These are phyloP conservation scores for Saccharomycopsis sp. DNA, from an alignment of 805 yeast species.

Conservation along the genomic window DNA sequence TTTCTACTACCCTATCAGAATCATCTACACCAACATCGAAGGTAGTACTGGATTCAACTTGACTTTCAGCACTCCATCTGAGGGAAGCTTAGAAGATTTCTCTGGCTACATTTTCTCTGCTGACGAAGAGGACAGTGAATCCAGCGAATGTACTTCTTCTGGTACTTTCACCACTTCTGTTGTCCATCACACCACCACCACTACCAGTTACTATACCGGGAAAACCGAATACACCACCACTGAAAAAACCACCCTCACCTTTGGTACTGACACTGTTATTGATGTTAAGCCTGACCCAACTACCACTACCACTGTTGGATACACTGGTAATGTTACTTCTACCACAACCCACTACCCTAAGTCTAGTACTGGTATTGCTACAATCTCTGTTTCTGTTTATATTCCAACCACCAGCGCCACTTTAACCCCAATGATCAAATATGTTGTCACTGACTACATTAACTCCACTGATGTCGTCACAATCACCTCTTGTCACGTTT, in stretches of 20 bases:
- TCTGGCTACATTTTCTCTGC: constrained; percentile 4
- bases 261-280: not conserved
- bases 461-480: not conserved
- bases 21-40: constrained; percentile 25
- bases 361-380: not conserved
- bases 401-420: not conserved
- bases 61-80: constrained; percentile 7
- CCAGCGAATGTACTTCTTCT: not conserved
- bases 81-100: not conserved
- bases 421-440: not conserved
- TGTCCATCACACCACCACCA: not conserved
- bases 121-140: not conserved
- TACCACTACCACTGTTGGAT: constrained; percentile 1
- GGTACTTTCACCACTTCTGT: not conserved
- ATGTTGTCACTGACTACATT: constrained; percentile 7
- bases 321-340: not conserved
- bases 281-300: not conserved
- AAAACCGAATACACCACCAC: constrained; percentile 1
- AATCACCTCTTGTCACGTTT: not conserved
- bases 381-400: not conserved
- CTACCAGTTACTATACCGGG: not conserved
- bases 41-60: constrained; percentile 22
- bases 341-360: not conserved
- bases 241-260: constrained; percentile 2
- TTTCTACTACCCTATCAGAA: constrained; percentile 28